Evolutionary conservation across 306 rosid genomes (phyloP).

Genomic region (Lotus japonicus): DNA sequence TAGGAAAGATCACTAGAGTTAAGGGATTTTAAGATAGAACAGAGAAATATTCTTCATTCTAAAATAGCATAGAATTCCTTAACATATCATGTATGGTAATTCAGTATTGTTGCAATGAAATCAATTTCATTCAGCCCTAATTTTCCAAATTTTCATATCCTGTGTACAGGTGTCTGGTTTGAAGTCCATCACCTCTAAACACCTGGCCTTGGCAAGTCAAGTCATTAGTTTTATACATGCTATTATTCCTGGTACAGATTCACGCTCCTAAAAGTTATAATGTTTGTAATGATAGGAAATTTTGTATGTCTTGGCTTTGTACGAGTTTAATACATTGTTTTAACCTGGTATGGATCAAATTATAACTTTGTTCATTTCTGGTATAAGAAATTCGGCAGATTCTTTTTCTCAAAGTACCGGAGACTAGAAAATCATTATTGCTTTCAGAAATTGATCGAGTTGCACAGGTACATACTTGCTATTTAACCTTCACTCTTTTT

Average conservation of each 20-base stretch:
- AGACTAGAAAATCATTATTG: slow-evolving; percentile 68
- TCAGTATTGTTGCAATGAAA: no score
- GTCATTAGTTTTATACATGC: slow-evolving; percentile 79
- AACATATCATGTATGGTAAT: no score
- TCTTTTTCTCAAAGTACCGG: slow-evolving; percentile 92
- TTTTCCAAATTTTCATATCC: slow-evolving; percentile 18
- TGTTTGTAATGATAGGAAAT: background rate
- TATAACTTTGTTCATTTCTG: slow-evolving; percentile 33
- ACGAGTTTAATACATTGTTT: slow-evolving; percentile 7
- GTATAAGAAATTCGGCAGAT: slow-evolving; percentile 73
- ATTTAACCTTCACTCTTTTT: background rate
- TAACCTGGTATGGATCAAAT: slow-evolving; percentile 6
- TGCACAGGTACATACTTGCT: slow-evolving; percentile 56
- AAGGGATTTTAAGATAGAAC: no score
- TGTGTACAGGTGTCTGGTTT: slow-evolving; percentile 85
- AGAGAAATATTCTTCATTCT: no score
- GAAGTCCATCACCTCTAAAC: slow-evolving; percentile 98
- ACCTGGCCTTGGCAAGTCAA: slow-evolving; percentile 98
- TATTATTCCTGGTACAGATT: slow-evolving; percentile 70
- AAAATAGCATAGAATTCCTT: no score
- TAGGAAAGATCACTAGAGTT: no score
- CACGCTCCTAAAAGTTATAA: background rate
- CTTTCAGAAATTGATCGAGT: slow-evolving; percentile 89
- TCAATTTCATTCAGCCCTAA: no score
- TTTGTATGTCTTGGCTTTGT: background rate